Conservation (phyloP, 2,329 filamentous ascomycete genomes). For the Dryadomyces sulphureus region DNA sequence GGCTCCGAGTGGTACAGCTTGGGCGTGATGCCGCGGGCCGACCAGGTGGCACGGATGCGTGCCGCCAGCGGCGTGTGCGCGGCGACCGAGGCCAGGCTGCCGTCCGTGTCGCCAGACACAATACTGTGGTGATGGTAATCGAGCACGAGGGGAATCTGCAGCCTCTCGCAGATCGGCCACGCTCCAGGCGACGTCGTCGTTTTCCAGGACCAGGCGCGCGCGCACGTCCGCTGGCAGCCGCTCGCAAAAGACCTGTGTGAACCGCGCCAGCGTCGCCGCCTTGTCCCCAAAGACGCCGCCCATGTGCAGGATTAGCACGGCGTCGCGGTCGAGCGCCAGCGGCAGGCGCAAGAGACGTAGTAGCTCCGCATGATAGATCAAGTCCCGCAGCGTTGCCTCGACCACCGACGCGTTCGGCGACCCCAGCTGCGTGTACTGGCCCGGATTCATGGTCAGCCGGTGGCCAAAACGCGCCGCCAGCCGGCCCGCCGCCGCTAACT, state of each 20-base stretch:
- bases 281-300: conserved; percentile 87
- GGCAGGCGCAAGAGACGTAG: conserved; percentile 63
- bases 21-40: conserved; percentile 66
- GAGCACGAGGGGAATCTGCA: conserved; percentile 85
- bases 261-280: conserved; percentile 59
- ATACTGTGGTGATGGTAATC: conserved; percentile 97
- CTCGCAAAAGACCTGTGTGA: conserved; percentile 56
- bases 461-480: conserved; percentile 69
- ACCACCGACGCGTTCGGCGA: conserved; percentile 70
- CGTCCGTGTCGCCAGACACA: conserved; percentile 46
- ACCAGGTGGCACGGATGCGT: conserved; percentile 73
- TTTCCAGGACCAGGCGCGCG: conserved; percentile 73
- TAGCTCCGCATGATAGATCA: conserved; percentile 81
- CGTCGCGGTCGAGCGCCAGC: conserved; percentile 65
- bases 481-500: conserved; percentile 59
- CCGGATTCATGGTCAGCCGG: conserved; percentile 78
- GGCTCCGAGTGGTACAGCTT: conserved; percentile 97
- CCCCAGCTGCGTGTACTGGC: conserved; percentile 83
- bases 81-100: conserved; percentile 41
- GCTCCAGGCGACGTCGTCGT: conserved; percentile 87
- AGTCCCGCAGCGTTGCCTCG: conserved; percentile 59
- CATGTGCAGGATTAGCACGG: conserved; percentile 90
- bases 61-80: conserved; percentile 71
- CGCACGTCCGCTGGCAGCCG: conserved; percentile 58
- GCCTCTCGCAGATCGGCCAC: conserved; percentile 86